Evolutionary conservation across 495 filamentous ascomycete species (phyloP).

Genomic region (Aspergillus affinis): DNA sequence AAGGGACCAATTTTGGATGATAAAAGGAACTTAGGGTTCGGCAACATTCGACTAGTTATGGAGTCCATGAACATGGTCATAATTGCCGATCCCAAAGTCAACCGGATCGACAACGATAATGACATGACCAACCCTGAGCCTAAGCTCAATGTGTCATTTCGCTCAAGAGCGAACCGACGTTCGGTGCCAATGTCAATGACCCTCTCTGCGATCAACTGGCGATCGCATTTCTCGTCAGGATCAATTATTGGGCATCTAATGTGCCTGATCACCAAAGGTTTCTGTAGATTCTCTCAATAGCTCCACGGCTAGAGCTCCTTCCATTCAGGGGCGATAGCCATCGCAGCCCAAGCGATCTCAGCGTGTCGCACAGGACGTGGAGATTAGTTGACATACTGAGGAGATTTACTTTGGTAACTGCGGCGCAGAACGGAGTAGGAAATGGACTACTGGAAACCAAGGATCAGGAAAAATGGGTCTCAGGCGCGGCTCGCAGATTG

Average conservation of each 20-base stretch:
- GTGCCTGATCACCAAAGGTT: neutral
- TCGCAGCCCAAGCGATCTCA: neutral
- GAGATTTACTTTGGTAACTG: too few species aligned
- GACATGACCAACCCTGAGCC: neutral
- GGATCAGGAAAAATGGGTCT: neutral
- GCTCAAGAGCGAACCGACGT: neutral
- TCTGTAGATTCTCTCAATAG: neutral
- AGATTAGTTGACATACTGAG: too few species aligned
- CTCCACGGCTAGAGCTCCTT: neutral
- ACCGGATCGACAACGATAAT: neutral
- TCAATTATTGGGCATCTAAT: neutral
- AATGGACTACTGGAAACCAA: neutral
- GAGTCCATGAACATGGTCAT: neutral
- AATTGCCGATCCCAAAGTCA: neutral
- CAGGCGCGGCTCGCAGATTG: neutral
- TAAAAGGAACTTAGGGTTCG: neutral
- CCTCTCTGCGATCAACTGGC: neutral
- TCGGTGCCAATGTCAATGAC: neutral
- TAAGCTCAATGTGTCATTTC: neutral
- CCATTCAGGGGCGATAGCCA: too few species aligned
- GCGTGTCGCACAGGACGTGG: neutral
- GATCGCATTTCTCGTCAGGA: neutral
- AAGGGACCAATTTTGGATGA: neutral
- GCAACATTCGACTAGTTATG: neutral
- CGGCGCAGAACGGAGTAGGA: too few species aligned